Percentiles rank a stretch among this genome's conserved stretches.
phyloP scores from a whole-genome alignment of 2,329 filamentous ascomycete genomes.

The Diaporthe sp. region DNA sequence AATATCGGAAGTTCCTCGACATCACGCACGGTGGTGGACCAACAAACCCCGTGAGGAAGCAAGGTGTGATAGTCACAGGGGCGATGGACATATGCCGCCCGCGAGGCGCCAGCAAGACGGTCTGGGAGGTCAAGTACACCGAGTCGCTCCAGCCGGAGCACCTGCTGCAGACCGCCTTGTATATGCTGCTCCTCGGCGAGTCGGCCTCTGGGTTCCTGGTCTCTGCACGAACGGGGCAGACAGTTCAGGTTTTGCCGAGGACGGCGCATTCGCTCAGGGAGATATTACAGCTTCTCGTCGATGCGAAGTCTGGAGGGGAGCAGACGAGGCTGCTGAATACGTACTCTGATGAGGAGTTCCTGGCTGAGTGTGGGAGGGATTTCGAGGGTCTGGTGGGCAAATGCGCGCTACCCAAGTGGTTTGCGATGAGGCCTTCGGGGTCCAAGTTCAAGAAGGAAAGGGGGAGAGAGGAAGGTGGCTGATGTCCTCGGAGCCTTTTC shows the following conservation, averaged over 20 bases:
- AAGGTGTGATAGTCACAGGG: conserved; percentile 18
- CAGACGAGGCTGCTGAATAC: conserved; percentile 36
- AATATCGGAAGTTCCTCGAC: background rate
- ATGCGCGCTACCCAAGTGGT: conserved; percentile 34
- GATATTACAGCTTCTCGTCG: conserved; percentile 34
- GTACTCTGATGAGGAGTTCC: conserved; percentile 36
- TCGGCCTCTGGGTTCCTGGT: conserved; percentile 28
- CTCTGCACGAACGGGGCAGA: conserved; percentile 35
- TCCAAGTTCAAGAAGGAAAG: conserved; percentile 15
- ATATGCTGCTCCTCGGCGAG: conserved; percentile 32
- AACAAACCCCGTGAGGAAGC: conserved; percentile 23
- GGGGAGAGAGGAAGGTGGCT: background rate
- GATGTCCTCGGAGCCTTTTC: background rate
- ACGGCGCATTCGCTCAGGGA: conserved; percentile 19
- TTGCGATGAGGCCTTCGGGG: conserved; percentile 33
- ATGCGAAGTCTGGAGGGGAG: conserved; percentile 36
- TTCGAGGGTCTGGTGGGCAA: conserved; percentile 23
- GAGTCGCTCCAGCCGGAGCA: conserved; percentile 35
- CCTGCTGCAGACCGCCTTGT: conserved; percentile 33
- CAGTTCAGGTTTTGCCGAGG: conserved; percentile 33
- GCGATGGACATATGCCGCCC: conserved; percentile 35
- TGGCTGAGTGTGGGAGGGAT: conserved; percentile 28
- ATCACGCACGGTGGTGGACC: conserved; percentile 36
- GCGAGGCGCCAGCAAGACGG: conserved; percentile 20
- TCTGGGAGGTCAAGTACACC: conserved; percentile 37